Evolutionary conservation across 2,329 filamentous ascomycete genomes (phyloP).

Genomic region (Colletotrichum liriopes): DNA sequence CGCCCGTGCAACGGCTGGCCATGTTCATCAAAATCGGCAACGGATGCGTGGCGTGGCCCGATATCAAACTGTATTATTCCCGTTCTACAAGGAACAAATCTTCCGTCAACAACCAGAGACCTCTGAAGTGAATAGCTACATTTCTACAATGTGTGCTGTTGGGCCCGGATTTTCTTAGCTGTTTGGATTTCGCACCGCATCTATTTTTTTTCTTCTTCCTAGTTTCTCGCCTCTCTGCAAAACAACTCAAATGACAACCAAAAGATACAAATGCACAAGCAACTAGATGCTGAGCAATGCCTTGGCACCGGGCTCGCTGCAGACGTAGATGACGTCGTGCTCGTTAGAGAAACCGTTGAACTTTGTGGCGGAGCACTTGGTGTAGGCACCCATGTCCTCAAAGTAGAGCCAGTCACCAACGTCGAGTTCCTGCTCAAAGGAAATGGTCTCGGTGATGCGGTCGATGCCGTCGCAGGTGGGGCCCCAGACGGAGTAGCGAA

Average conservation of each 20-base stretch:
- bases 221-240: too few relatives aligned
- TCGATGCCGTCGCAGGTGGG: constrained; percentile 99
- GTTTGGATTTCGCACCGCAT: background rate
- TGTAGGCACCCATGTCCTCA: constrained; percentile 98
- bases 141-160: constrained; percentile 16
- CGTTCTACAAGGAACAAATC: background rate
- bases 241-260: background rate
- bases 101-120: background rate
- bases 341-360: constrained; percentile 98
- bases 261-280: background rate
- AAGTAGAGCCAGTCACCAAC: constrained; percentile 99
- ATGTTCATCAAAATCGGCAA: background rate
- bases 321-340: constrained; percentile 95
- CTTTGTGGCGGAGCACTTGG: constrained; percentile 95
- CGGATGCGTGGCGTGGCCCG: background rate
- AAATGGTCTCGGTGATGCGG: constrained; percentile 87
- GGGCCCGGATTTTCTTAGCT: constrained; percentile 16
- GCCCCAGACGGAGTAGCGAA: constrained; percentile 97
- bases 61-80: constrained; percentile 19
- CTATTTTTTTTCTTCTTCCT: background rate
- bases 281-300: constrained; percentile 71
- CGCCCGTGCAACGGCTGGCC: background rate
- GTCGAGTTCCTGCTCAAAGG: constrained; percentile 83
- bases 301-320: constrained; percentile 89
- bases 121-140: constrained; percentile 20